Conservation (phyloP, 768 basidiomycete species). For the Tremella yokohamensis region DNA sequence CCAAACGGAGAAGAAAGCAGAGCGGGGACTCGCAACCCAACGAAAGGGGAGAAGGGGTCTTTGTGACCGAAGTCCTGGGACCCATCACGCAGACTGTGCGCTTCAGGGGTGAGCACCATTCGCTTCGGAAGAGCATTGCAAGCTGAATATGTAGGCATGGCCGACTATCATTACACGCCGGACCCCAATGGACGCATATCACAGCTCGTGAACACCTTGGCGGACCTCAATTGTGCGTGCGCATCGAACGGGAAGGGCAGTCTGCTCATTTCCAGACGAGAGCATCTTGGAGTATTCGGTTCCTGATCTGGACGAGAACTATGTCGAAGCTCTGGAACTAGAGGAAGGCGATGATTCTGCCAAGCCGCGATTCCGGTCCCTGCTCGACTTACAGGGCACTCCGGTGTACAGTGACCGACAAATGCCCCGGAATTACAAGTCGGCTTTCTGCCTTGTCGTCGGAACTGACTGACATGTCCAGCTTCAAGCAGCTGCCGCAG, state of each 20-base stretch:
- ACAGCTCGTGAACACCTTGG: slow-evolving; percentile 68
- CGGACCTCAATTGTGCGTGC: slow-evolving; percentile 69
- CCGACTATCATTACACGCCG: slow-evolving; percentile 85
- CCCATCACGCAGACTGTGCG: slow-evolving; percentile 75
- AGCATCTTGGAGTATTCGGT: slow-evolving; percentile 68
- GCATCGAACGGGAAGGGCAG: not conserved
- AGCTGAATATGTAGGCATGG: slow-evolving; percentile 64
- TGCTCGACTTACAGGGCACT: slow-evolving; percentile 72
- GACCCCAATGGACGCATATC: slow-evolving; percentile 67
- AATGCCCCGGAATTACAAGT: slow-evolving; percentile 57
- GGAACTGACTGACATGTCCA: slow-evolving; percentile 10
- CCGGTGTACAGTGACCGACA: slow-evolving; percentile 70
- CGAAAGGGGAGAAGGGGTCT: slow-evolving; percentile 28
- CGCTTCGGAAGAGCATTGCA: not conserved
- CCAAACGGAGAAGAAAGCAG: slow-evolving; percentile 60
- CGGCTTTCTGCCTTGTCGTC: slow-evolving; percentile 1
- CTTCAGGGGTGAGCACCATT: slow-evolving; percentile 70
- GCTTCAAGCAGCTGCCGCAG: slow-evolving; percentile 26
- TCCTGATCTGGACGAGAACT: slow-evolving; percentile 66
- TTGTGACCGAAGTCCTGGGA: slow-evolving; percentile 57
- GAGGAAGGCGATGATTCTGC: slow-evolving; percentile 15
- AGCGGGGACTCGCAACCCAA: slow-evolving; percentile 49
- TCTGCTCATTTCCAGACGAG: slow-evolving; percentile 58
- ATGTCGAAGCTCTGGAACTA: slow-evolving; percentile 56
- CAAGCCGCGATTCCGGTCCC: slow-evolving; percentile 50